phyloP scores from a whole-genome alignment of 176 grass and related monocot genomes.

The Poa annua region DNA sequence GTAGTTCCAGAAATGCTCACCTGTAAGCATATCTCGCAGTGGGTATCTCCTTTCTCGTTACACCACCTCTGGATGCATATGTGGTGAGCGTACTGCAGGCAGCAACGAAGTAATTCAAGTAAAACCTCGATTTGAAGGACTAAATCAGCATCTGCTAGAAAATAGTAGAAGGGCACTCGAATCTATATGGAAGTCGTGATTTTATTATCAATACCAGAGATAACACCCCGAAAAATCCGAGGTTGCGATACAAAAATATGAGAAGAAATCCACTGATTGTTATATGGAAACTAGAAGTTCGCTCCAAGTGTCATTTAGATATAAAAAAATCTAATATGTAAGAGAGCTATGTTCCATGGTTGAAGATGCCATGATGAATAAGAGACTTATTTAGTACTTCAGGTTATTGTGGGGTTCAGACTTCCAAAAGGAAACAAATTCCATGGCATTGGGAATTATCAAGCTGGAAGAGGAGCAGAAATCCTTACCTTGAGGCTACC shows the following conservation, averaged over 20 bases:
- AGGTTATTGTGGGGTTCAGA: not conserved
- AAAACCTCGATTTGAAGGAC: not conserved
- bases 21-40: constrained; percentile 93
- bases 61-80: constrained; percentile 88
- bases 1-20: constrained; percentile 46
- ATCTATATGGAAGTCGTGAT: not conserved
- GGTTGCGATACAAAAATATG: not conserved
- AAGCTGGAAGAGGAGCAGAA: not conserved
- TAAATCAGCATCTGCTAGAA: not conserved
- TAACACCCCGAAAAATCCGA: not conserved
- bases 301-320: not conserved
- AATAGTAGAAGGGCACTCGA: not conserved
- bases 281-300: not conserved
- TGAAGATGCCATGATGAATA: not conserved
- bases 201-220: not conserved
- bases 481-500: constrained; percentile 79
- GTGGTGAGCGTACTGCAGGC: constrained; percentile 73
- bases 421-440: not conserved
- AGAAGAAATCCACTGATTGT: not conserved
- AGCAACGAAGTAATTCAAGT: constrained; percentile 40
- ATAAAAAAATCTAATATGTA: not conserved
- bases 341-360: not conserved
- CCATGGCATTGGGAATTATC: not conserved
- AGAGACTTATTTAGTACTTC: not conserved
- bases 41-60: constrained; percentile 83